These are phyloP conservation scores for Coemansia sp. DNA, from an alignment of 192 early-diverging fungal genomes.

Conservation along the genomic window DNA sequence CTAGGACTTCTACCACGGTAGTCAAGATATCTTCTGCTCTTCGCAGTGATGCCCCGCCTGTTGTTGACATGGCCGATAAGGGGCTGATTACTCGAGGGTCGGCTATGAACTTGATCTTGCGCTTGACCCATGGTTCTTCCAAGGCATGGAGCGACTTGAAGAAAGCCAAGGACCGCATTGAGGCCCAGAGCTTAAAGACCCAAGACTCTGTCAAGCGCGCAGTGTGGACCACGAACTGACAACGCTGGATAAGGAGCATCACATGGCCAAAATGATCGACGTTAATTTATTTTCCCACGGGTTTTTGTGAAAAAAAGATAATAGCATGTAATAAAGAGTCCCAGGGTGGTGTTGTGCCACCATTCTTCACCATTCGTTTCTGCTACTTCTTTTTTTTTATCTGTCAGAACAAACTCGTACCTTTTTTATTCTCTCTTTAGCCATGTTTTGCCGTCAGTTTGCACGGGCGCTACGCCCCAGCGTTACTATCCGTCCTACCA, in stretches of 20 bases:
- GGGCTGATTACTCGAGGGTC: constrained; percentile 59
- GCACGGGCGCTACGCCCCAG: background rate
- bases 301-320: background rate
- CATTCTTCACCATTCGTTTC: background rate
- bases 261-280: background rate
- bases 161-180: constrained; percentile 3
- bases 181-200: background rate
- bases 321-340: background rate
- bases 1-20: background rate
- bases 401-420: background rate
- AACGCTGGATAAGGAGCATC: background rate
- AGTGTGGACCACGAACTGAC: background rate
- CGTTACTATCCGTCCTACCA: background rate
- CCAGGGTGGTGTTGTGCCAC: background rate
- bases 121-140: constrained; percentile 55
- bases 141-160: constrained; percentile 46
- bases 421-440: background rate
- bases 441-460: constrained; percentile 10
- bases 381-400: background rate
- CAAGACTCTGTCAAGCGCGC: background rate
- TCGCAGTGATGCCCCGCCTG: background rate
- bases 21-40: background rate
- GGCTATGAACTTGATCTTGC: constrained; percentile 69
- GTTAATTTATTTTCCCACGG: background rate
- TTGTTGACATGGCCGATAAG: background rate